Percentiles rank a stretch among this genome's conserved stretches.
Evolutionary conservation across 345 rosid species (phyloP).

Genomic region (Eucalyptus curtisii): DNA sequence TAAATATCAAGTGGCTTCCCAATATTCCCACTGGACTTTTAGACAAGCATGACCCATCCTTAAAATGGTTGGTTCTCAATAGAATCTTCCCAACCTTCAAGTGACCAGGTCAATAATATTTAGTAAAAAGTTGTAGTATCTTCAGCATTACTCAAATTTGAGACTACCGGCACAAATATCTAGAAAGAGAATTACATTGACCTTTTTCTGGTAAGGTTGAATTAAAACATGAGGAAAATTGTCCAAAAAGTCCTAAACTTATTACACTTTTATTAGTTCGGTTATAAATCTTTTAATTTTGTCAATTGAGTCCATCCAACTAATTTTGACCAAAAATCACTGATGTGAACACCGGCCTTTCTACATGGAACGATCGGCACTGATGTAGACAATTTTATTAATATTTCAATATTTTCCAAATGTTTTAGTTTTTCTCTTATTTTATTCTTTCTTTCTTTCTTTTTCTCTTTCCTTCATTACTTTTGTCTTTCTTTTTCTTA

Average conservation of each 20-base stretch:
- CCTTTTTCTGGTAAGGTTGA: neutral
- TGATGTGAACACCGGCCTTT: rapidly evolving
- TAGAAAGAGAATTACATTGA: neutral
- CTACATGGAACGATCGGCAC: neutral
- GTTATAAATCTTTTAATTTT: neutral
- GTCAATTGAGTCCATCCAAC: neutral
- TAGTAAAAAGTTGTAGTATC: neutral
- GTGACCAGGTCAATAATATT: neutral
- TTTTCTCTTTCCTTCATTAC: neutral
- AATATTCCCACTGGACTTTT: neutral
- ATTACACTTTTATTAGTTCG: too few species aligned
- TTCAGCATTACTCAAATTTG: neutral
- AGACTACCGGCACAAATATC: neutral
- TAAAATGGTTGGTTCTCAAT: neutral
- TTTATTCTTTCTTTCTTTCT: too few species aligned
- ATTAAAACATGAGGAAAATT: neutral
- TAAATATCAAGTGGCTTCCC: neutral
- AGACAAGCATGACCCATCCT: neutral
- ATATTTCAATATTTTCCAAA: too few species aligned
- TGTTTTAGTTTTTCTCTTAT: neutral
- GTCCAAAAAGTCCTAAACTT: too few species aligned
- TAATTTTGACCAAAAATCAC: too few species aligned
- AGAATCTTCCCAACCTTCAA: neutral
- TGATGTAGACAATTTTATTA: too few species aligned
- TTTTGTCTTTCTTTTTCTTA: too few species aligned